Base-by-base conservation (phyloP, 1,284 basidiomycete genomes). In the Heterobasidion occidentale region DNA sequence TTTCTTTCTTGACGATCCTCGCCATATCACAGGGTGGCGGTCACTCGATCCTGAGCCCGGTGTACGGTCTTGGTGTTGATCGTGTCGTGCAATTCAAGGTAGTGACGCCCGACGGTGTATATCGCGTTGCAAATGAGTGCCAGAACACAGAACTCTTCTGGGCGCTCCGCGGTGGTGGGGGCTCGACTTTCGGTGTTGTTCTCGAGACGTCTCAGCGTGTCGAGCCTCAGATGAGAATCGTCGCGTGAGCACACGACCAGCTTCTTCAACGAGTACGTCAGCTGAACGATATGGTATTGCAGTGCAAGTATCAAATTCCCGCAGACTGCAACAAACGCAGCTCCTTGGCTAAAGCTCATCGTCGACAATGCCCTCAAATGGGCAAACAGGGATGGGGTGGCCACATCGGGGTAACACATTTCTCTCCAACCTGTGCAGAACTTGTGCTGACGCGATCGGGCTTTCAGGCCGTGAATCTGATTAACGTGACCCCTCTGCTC, bases 331-430 rank as follows among this genome's bases (percentile, higher is more conserved):
- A 57, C 56, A 4, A 61, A 60, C 42, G 50, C 63, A 34, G 56
- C 56, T 1, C 56, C 59, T 2, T 67, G 65, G 60, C 67, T 64
- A 55, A 48, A 53, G 12, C 65, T 76, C 14, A 59, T 74, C 36
- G 63, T 71, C 9, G 70, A 74, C 38, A 69, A 74, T 60, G 63
- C 70, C 1, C 60, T 70, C n/a, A 61, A 64, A 55, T 78, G 76
- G 73, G 72, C 8, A 62, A 74, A 20, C 72, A 78, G 58, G 80
- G 80, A 19, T 82, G 80, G 80, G 79, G 80, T 46, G 78, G 78
- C 6, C 74, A 75, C 56, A 71, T 74, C 5, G 69, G 62, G 36
- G 69, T 73, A 34, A 65, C 20, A 55, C 69, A 35, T 58, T 46
- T 12, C 47, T n/a, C 14, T n/a, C 19, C 35, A 17, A 0, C 27